phyloP scores from a whole-genome alignment of 2,329 filamentous ascomycete species.

The Reticulascus tulasneorum region DNA sequence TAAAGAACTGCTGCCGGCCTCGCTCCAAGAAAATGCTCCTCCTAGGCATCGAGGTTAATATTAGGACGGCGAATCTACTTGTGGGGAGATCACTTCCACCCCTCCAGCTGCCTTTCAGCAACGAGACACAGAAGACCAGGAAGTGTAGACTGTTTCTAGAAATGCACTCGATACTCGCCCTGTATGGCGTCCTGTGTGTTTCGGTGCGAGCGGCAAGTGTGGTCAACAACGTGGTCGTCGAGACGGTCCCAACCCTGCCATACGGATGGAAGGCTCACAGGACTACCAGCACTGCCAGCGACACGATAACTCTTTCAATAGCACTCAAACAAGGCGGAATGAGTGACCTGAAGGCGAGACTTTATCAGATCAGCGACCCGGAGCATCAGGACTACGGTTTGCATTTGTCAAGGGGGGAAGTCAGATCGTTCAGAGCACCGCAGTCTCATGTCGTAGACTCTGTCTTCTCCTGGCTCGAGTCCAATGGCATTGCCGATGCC shows the following conservation, averaged over 20 bases:
- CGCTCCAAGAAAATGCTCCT: too few species aligned
- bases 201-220: too few species aligned
- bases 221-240: slow-evolving; percentile 7
- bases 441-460: slow-evolving; percentile 22
- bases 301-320: slow-evolving; percentile 1
- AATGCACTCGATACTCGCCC: too few species aligned
- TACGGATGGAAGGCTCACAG: not conserved
- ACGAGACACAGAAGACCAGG: too few species aligned
- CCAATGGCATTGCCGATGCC: slow-evolving; percentile 29
- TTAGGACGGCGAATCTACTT: too few species aligned
- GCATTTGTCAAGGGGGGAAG: not conserved
- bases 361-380: not conserved
- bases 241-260: slow-evolving; percentile 5
- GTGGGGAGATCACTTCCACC: too few species aligned
- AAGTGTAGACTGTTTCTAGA: too few species aligned
- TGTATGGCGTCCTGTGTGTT: too few species aligned
- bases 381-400: not conserved
- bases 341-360: not conserved
- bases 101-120: too few species aligned
- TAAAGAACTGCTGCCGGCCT: too few species aligned
- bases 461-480: slow-evolving; percentile 38
- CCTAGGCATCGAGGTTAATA: too few species aligned
- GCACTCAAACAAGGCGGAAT: slow-evolving; percentile 1
- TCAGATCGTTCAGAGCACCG: not conserved
- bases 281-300: not conserved